Base-by-base conservation (phyloP, 140 eudicot species). In the Oenanthe javanica region DNA sequence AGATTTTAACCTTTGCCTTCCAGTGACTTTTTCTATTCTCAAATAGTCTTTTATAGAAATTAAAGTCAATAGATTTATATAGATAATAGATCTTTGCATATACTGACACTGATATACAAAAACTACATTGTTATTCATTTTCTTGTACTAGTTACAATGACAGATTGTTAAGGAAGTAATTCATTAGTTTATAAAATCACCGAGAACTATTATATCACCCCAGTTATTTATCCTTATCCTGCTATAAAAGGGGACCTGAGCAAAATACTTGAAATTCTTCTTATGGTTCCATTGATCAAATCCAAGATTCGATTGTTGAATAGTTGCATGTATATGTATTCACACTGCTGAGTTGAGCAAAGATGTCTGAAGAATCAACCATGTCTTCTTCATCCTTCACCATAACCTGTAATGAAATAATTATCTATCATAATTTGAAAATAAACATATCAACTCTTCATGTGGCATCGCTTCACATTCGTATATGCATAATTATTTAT, bases 251-350 rank as follows among this genome's bases (percentile, higher is more conserved):
- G 67, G 59, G 67, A 23, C 81, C 69, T 59, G 75, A 73, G 3
- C 80, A 78, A 71, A 72, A 78, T 45, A 69, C 21, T 70, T 15
- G 47, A 10, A 11, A n/a, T 67, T 25, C 21, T 59, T 49, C 75
- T n/a, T 10, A 19, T 47, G 49, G 66, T 66, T 67, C 7, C 21
- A 27, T 13, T 67, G 21, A 50, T 92, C 85, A 93, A 63, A 87
- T 91, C 98, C 94, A 91, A 64, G 93, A 88, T 80, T 93, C 97
- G 43, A 91, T 87, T 31, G 73, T 36, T 19, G 97, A 89, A 76
- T 88, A 86, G 83, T 89, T 89, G 93, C 89, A 87, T 83, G 88
- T 90, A 86, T 90, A 88, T 16, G 97, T 90, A 83, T 91, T 93
- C 61, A 93, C 88, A 12, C 90, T 92, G 79, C 90, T 87, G n/a